phyloP scores from a whole-genome alignment of 257 asterid species.

The Rubia yunnanensis region DNA sequence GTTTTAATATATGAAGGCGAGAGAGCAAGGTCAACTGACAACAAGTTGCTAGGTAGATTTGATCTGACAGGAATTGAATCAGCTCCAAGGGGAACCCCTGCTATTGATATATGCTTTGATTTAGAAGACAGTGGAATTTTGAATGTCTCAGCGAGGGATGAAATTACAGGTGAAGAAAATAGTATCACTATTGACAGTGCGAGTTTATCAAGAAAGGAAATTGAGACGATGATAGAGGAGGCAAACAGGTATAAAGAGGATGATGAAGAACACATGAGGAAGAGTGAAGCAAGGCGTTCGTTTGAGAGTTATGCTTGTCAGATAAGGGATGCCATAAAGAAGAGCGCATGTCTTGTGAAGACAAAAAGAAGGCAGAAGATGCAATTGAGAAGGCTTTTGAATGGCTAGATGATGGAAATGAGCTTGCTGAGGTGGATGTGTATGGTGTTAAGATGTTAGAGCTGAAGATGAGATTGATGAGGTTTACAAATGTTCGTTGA shows the following conservation, averaged over 20 bases:
- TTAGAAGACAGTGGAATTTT: background rate
- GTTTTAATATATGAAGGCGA: background rate
- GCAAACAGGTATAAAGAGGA: background rate
- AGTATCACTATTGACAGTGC: background rate
- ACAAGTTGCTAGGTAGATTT: background rate
- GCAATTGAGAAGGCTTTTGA: background rate
- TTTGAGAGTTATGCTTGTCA: background rate
- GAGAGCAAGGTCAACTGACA: background rate
- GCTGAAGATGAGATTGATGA: background rate
- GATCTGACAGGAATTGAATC: background rate
- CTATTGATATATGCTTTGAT: background rate
- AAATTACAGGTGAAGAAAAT: background rate
- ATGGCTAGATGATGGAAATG: background rate
- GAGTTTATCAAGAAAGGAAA: background rate
- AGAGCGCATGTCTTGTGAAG: background rate
- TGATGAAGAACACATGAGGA: background rate
- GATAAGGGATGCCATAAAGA: background rate
- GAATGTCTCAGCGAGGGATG: background rate
- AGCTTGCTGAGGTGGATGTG: background rate
- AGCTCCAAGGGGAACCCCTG: background rate
- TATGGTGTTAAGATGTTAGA: background rate
- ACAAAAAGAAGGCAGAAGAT: background rate
- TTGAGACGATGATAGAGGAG: background rate
- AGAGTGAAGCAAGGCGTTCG: background rate
- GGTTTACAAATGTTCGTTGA: background rate